Base-by-base conservation (phyloP, 768 basidiomycete genomes). In the Tremella fuciformis region DNA sequence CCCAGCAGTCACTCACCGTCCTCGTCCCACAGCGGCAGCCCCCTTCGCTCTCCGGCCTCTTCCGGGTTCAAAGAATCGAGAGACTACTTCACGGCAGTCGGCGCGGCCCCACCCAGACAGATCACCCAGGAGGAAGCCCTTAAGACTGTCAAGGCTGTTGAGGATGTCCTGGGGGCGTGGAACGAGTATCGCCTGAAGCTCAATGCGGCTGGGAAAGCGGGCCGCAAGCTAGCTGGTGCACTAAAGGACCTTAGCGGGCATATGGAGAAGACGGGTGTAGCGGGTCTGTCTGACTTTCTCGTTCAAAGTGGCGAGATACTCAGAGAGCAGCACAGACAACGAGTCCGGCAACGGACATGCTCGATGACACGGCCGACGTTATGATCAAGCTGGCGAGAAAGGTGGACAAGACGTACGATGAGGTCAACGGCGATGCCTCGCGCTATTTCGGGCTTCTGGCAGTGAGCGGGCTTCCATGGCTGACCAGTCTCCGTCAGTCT, bases 101-200 rank as follows among this genome's bases (percentile, higher is more conserved):
- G 22, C 18, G n/a, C 13, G n/a, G 19, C 4, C 3, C 50, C 56
- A 19, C 19, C 34, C 16, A 57, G 49, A 9, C 47, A 44, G 4
- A 52, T 61, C 6, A 46, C 29, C 9, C 34, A 26, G 6, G 61
- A 62, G 2, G 61, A 66, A 37, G 61, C 65, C 24, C 38, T 63
- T 15, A 57, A 50, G 34, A 57, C 47, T 0, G 65, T 57, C 15
- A 62, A 60, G 40, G 48, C 25, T 4, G 19, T 63, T 6, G 65
- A 66, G 44, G 46, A 51, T 19, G 50, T 66, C 16, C 19, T 66
- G 51, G 46, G 2, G 1, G 61, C 55, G 3, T 66, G 57, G 60
- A 66, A 57, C 25, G 65, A 66, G 55, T 63, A 66, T 39, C 29
- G 65, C 24, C 16, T 55, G 44, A 48, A 50, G 18, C 7, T 62